Base-by-base conservation (phyloP, 2,329 filamentous ascomycete species). In the Cytospora piceicola region DNA sequence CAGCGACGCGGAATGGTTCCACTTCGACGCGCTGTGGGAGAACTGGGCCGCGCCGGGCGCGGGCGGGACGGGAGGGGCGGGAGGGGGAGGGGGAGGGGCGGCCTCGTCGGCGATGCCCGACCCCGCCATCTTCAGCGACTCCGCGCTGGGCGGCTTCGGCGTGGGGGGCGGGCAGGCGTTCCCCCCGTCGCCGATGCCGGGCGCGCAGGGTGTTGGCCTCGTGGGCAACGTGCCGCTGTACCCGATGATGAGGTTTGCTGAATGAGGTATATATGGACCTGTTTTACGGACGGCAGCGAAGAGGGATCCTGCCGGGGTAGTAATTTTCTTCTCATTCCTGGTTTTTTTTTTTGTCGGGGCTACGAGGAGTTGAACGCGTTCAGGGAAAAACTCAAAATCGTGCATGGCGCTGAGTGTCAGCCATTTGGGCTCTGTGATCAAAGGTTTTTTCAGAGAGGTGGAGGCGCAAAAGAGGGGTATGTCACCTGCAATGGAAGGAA, bases 21-120 rank as follows among this genome's bases (percentile, higher is more conserved):
- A 67, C 52, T 67, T 67, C 34, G 63, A 66, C 34, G 58, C 64
- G 11, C 63, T 67, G n/a, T 67, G 66, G 66, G 66, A 67, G 27
- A 58, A 61, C 39, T 67, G 66, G 66, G 56, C 56, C 11, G 56
- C 63, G 4, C 34, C 51, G 34, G 49, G 51, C 20, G 30, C 54
- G 29, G 54, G 29, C 22, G 17, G 39, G 29, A 29, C 39, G 36
- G 27, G 42, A 8, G 22, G 42, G n/a, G 42, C 27, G 15, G 14
- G 4, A n/a, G 60, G 53, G 2, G 15, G 20, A 9, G 9, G 27
- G 15, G 52, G 30, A 22, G 53, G 53, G 29, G 34, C 30, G 34
- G 14, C 51, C 34, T 30, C 59, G 39, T 32, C 65, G 42, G 17
- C 63, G 12, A 27, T 65, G 53, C 20, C 63, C 9, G 68, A 69